Percentiles rank a stretch among this genome's conserved stretches.
These are phyloP conservation scores for Myxozyma mucilagina DNA, from an alignment of 805 yeast genomes.

Conservation along the genomic window DNA sequence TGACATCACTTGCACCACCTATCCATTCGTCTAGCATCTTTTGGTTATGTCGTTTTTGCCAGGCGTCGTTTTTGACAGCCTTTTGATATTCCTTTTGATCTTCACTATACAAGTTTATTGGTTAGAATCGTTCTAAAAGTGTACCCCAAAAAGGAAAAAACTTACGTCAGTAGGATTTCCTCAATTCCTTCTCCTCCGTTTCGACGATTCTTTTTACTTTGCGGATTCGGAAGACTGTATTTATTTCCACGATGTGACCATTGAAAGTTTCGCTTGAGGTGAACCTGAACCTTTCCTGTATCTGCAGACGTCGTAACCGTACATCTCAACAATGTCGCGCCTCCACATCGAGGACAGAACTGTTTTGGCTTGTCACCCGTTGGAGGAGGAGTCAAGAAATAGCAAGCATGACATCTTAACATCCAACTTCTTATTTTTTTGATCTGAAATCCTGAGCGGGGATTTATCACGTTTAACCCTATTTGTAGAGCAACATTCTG, in stretches of 20 bases:
- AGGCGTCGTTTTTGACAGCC: slow-evolving; percentile 82
- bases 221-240: slow-evolving; percentile 83
- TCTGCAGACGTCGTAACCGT: slow-evolving; percentile 56
- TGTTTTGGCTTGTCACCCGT: slow-evolving; percentile 65
- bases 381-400: slow-evolving; percentile 74
- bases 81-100: slow-evolving; percentile 93
- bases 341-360: slow-evolving; percentile 96
- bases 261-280: slow-evolving; percentile 84
- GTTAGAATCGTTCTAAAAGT: background rate
- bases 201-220: slow-evolving; percentile 70
- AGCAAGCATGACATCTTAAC: slow-evolving; percentile 98
- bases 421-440: slow-evolving; percentile 84
- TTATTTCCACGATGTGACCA: slow-evolving; percentile 89
- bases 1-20: slow-evolving; percentile 88
- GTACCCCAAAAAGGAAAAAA: background rate
- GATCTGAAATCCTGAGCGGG: slow-evolving; percentile 80
- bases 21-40: slow-evolving; percentile 83
- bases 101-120: slow-evolving; percentile 45
- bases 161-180: slow-evolving; percentile 66
- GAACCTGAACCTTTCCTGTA: slow-evolving; percentile 82
- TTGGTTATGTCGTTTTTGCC: slow-evolving; percentile 85
- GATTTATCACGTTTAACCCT: slow-evolving; percentile 82
- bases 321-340: slow-evolving; percentile 83
- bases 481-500: slow-evolving; percentile 93
- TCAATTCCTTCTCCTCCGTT: slow-evolving; percentile 72